phyloP scores from a whole-genome alignment of 306 rosid genomes.

The Luffa acutangula region DNA sequence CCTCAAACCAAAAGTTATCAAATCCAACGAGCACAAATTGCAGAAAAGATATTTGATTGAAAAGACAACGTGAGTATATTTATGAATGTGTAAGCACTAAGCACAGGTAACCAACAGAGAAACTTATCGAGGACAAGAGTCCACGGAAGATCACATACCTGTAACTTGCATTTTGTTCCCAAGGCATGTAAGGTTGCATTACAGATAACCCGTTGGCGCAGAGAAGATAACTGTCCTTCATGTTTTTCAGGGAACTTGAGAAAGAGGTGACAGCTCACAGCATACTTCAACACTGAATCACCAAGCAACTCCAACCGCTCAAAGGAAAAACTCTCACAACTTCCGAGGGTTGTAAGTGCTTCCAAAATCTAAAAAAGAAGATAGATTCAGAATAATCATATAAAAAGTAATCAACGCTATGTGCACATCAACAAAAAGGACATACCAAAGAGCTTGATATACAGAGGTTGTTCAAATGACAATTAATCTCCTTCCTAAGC shows the following conservation, averaged over 20 bases:
- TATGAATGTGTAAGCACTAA: neutral
- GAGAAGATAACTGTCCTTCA: slow-evolving; percentile 67
- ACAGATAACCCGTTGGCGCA: slow-evolving; percentile 38
- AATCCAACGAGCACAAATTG: neutral
- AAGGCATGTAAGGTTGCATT: slow-evolving; percentile 64
- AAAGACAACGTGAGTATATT: neutral
- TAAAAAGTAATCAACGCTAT: slow-evolving; percentile 1
- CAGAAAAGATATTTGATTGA: neutral
- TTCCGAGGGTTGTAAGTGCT: slow-evolving; percentile 79
- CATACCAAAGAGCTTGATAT: slow-evolving; percentile 66
- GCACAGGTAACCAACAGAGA: neutral
- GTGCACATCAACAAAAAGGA: slow-evolving; percentile 10
- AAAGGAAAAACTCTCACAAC: slow-evolving; percentile 67
- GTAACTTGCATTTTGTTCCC: slow-evolving; percentile 54
- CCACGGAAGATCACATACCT: slow-evolving; percentile 31
- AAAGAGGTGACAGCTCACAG: slow-evolving; percentile 71
- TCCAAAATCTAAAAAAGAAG: slow-evolving; percentile 53
- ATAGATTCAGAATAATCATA: slow-evolving; percentile 10
- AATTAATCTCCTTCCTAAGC: slow-evolving; percentile 64
- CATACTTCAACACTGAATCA: slow-evolving; percentile 82
- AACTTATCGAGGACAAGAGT: neutral
- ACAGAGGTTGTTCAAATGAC: slow-evolving; percentile 24
- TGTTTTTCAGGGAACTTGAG: slow-evolving; percentile 62
- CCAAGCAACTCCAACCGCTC: slow-evolving; percentile 98
- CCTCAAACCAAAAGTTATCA: neutral